A percentile compares a stretch with the other conserved stretches of the same genome.
phyloP scores from a whole-genome alignment of 2,329 filamentous ascomycete species.

The Colletotrichum kahawae region DNA sequence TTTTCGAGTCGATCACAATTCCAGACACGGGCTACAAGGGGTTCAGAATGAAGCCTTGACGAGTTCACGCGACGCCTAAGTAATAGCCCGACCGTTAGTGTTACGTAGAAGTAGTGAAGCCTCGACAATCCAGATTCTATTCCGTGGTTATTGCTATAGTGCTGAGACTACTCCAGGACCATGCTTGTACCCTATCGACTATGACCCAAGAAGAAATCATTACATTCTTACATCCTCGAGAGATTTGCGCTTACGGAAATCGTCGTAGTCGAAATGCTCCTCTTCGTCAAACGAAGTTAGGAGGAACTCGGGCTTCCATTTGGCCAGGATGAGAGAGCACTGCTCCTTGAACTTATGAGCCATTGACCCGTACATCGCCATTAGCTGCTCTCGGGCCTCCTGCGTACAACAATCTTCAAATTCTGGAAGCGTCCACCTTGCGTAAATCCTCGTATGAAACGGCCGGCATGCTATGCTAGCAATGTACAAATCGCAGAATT shows the following conservation, averaged over 20 bases:
- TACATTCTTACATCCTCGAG: background rate
- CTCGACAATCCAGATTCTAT: background rate
- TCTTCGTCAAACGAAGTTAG: background rate
- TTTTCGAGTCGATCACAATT: background rate
- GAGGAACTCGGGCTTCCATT: background rate
- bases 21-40: background rate
- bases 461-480: background rate
- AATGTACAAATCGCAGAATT: background rate
- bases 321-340: background rate
- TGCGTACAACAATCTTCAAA: background rate
- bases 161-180: background rate
- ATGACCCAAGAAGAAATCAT: background rate
- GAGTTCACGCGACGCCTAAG: too few relatives aligned
- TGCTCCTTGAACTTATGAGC: background rate
- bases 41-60: too few relatives aligned
- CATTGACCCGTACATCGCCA: background rate
- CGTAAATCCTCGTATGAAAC: background rate
- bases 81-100: too few relatives aligned
- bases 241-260: background rate
- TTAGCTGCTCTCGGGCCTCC: background rate
- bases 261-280: background rate
- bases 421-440: background rate
- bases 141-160: background rate
- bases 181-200: rapidly evolving
- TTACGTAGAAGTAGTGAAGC: too few relatives aligned